Evolutionary conservation across 305 asterid genomes (phyloP).

Genomic region (Fraxinus dipetala): DNA sequence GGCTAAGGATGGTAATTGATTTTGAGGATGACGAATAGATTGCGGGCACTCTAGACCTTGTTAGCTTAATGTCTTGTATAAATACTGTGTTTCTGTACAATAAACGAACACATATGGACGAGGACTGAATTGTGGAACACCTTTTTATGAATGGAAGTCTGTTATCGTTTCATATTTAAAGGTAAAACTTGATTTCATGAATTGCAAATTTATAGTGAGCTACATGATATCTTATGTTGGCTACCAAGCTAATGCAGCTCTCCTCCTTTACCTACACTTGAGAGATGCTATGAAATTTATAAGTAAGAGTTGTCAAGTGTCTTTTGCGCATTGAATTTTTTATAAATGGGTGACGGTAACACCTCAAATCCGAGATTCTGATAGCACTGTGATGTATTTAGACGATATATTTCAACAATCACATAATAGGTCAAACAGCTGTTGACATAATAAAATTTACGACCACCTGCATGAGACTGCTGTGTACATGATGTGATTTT

Average conservation of each 20-base stretch:
- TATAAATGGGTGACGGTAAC: background rate
- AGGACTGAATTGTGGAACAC: background rate
- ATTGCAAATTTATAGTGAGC: background rate
- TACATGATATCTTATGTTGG: background rate
- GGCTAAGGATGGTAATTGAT: conserved; percentile 64
- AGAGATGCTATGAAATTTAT: background rate
- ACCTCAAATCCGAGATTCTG: background rate
- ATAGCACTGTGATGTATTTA: background rate
- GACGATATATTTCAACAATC: background rate
- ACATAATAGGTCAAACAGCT: background rate
- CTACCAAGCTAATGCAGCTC: background rate
- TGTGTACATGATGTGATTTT: background rate
- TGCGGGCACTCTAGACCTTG: background rate
- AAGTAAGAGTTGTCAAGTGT: background rate
- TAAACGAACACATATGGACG: background rate
- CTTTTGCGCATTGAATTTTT: background rate
- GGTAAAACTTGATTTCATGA: background rate
- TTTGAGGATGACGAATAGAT: conserved; percentile 63
- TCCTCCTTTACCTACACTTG: background rate
- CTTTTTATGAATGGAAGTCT: background rate
- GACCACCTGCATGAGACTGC: background rate
- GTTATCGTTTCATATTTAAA: background rate
- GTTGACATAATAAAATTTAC: background rate
- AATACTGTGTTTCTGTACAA: background rate
- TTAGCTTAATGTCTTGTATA: background rate